Evolutionary conservation across 2,329 filamentous ascomycete genomes (phyloP), one percentile per base, ranked within the genome.

Genomic region (Stagonosporopsis cucurbitacearum): DNA sequence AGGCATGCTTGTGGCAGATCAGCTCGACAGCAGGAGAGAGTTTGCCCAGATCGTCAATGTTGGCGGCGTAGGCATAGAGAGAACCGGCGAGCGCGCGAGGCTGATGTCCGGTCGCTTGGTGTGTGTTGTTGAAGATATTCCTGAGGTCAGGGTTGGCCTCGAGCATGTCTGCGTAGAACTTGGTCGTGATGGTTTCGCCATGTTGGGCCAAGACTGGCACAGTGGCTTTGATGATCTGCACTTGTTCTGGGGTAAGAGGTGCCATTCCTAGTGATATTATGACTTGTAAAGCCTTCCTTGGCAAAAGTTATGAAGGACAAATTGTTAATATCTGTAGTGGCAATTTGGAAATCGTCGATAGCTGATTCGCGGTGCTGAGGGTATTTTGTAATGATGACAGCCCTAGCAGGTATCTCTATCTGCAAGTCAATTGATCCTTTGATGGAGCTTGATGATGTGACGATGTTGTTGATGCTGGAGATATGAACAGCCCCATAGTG

Each of bases 1-100:
- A 89, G 56, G 84, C 88, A 72, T 92, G 89, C 75, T 91, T 92
- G 72, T 91, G 85, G 72, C 87, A 89, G 62, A 94, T 92, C 66
- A 87, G 84, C 73, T 91, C 87, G 13, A 86, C 74, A 0, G 82
- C 79, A 0, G 83, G 80, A 12, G 72, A 72, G 4, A 92, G 80
- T 19, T 79, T 83, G 42, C 81, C 82, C 0, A 91, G 81, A 68
- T 91, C 82, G 72, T 88, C 85, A 72, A 92, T 89, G 75, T 91
- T 86, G 57, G 83, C 78, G 50, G 89, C 89, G 68, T 91, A 92
- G 61, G 85, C 86, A 62, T 88, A 85, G 42, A 92, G 85, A 1
- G 89, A 81, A 36, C 79, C 81, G 11, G 89, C 89, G 6, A 93
- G 83, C 2, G 90, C 89, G n/a, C 80, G 79, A 4, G 88, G 82